Conservation (phyloP, 306 rosid genomes). For the Acacia confusa region DNA sequence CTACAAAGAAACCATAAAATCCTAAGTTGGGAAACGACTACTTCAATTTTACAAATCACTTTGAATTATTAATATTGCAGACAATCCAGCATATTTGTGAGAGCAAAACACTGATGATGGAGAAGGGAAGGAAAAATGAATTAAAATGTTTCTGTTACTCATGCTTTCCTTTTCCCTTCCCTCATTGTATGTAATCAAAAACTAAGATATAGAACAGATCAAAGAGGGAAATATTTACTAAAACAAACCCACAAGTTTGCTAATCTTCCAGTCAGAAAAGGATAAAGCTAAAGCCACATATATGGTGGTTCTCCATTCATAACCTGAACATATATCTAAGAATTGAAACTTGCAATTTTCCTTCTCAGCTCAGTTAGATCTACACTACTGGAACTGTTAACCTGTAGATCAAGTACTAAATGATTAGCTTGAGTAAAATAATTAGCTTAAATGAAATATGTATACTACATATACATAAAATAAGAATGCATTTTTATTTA, state of each 20-base stretch:
- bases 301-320: conserved; percentile 16
- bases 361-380: conserved; percentile 47
- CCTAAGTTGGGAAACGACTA: not conserved
- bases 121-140: not conserved
- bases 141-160: not conserved
- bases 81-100: not conserved
- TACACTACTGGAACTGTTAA: conserved; percentile 27
- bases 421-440: not conserved
- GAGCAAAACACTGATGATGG: not conserved
- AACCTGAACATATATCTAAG: conserved; percentile 23
- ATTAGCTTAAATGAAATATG: not conserved
- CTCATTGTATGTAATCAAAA: not conserved
- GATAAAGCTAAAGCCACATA: not conserved
- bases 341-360: conserved; percentile 42
- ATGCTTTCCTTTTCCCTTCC: not conserved
- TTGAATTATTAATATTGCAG: not conserved
- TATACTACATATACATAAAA: not conserved
- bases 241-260: not conserved
- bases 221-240: not conserved
- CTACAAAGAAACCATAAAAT: not conserved
- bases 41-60: not conserved
- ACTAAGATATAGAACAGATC: not conserved
- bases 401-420: conserved; percentile 40
- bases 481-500: conserved; percentile 13
- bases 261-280: not conserved